Evolutionary conservation across 2,329 filamentous ascomycete genomes (phyloP).

Genomic region (Nemania bipapillata): DNA sequence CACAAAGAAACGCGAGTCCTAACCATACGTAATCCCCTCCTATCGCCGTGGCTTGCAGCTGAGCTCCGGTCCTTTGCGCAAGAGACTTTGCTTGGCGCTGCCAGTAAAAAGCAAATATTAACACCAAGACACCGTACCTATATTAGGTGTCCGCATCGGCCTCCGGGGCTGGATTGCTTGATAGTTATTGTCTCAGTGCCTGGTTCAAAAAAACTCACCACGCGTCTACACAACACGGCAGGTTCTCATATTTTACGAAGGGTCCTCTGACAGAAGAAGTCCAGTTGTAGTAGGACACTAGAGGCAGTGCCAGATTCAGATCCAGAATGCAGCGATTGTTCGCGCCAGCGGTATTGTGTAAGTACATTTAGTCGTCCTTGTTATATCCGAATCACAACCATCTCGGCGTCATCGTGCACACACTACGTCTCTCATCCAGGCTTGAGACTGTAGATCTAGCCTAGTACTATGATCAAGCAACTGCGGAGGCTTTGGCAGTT

Average conservation of each 20-base stretch:
- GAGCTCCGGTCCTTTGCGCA: background rate
- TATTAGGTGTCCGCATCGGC: constrained; percentile 21
- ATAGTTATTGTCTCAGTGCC: constrained; percentile 12
- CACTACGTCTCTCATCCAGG: background rate
- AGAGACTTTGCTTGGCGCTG: constrained; percentile 33
- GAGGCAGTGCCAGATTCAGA: background rate
- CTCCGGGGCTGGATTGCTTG: constrained; percentile 1
- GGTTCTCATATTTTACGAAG: background rate
- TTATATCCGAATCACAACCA: background rate
- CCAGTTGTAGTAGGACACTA: background rate
- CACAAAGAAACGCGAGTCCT: constrained; percentile 27
- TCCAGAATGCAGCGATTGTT: constrained; percentile 28
- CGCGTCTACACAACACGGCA: constrained; percentile 4
- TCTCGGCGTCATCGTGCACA: background rate
- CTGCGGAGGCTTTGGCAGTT: too few relatives aligned
- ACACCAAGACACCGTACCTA: background rate
- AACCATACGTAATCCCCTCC: constrained; percentile 21
- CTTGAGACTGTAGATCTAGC: background rate
- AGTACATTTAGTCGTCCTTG: constrained; percentile 11
- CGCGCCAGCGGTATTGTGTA: constrained; percentile 34
- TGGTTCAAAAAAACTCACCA: constrained; percentile 6
- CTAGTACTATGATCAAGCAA: background rate
- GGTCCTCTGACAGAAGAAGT: background rate
- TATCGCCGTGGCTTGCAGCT: constrained; percentile 19
- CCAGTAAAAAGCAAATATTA: constrained; percentile 19